Evolutionary conservation across 169 alveolate genomes (phyloP), one percentile per base, ranked within the genome.

Genomic region (Plasmodium ovale): DNA sequence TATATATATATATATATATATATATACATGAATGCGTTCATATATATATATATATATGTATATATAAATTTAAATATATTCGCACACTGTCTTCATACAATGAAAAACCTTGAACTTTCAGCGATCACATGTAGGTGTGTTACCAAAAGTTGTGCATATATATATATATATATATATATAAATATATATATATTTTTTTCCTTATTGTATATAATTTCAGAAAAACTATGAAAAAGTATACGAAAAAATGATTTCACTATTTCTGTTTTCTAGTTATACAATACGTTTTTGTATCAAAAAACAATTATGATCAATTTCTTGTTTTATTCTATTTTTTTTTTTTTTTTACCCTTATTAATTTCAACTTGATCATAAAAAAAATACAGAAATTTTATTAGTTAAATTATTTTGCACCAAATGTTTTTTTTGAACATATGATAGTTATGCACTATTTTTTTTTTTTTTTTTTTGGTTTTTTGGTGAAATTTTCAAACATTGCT

Each of bases 21-120:
- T 12, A 27, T 42, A 10, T 44, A 47, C 2, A 14, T 1, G n/a
- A 19, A 12, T 33, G 3, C 31, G 31, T 64, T 64, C 3, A 33
- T 9, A 12, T 65, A 65, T 27, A 1, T 25, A 33, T 14, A 3
- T 33, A 21, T 21, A 47, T n/a, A 33, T 51, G n/a, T 59, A 19
- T 42, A 7, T 54, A 39, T 33, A 73, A 39, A n/a, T 73, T 73
- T 59, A 25, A 23, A 49, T 59, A 53, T 31, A 73, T 58, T 59
- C 88, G 72, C 87, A 59, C 88, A 73, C 88, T 73, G 88, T 73
- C 88, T 73, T 73, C 88, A 73, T 73, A 60, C 49, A 73, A 31
- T 33, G 54, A 53, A 33, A 72, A 72, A 21, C 29, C 31, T 7
- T 2, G 14, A 51, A 23, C 42, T 31, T 56, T 69, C 14, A 19